Evolutionary conservation across 768 basidiomycete species (phyloP).

Genomic region (Holtermanniella nyarrowii): DNA sequence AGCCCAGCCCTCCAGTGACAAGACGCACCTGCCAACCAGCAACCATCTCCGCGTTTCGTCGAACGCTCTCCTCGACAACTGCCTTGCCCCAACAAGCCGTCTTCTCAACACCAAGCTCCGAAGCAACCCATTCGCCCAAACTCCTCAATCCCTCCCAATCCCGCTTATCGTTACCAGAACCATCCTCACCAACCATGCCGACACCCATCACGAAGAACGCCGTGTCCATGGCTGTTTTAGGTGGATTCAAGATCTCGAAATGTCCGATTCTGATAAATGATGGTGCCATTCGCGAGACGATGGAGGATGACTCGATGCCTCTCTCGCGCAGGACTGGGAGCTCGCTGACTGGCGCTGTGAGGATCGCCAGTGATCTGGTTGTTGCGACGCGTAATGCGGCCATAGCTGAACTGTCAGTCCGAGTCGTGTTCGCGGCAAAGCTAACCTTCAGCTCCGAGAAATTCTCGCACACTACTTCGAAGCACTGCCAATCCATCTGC

Average conservation of each 20-base stretch:
- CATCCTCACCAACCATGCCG: constrained; percentile 10
- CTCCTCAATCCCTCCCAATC: constrained; percentile 64
- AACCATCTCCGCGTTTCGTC: constrained; percentile 65
- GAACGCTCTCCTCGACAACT: neutral
- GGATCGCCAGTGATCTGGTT: constrained; percentile 67
- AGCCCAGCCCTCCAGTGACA: neutral
- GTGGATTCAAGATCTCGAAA: constrained; percentile 76
- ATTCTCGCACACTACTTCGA: constrained; percentile 91
- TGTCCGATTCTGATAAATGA: constrained; percentile 86
- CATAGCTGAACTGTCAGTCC: constrained; percentile 46
- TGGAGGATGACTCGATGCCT: constrained; percentile 54
- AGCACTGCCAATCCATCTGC: constrained; percentile 93
- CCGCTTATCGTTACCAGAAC: constrained; percentile 44
- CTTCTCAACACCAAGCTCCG: constrained; percentile 45
- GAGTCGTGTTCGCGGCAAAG: constrained; percentile 23
- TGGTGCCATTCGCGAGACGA: constrained; percentile 72
- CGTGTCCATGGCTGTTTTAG: constrained; percentile 40
- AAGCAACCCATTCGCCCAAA: constrained; percentile 64
- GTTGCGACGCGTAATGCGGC: constrained; percentile 79
- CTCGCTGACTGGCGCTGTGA: constrained; percentile 53
- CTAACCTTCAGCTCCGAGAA: constrained; percentile 78
- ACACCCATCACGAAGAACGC: constrained; percentile 51
- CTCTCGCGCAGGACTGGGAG: constrained; percentile 66
- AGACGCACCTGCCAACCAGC: constrained; percentile 73
- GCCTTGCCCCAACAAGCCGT: constrained; percentile 57